Conservation (phyloP, 495 filamentous ascomycete genomes). For the Penicillium silybi region DNA sequence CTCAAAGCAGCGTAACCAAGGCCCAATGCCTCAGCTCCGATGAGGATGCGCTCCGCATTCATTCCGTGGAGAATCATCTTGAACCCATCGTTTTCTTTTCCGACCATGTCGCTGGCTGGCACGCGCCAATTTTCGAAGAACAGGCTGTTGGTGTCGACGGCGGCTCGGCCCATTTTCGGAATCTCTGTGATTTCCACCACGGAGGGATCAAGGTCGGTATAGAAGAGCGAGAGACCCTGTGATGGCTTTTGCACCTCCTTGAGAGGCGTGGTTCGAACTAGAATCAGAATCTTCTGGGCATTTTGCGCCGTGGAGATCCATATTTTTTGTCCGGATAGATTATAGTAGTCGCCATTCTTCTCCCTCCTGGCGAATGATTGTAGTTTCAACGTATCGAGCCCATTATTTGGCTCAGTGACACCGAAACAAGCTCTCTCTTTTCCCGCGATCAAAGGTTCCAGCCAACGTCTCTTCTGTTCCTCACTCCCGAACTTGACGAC, state of each 20-base stretch:
- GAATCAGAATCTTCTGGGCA: slow-evolving; percentile 67
- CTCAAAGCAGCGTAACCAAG: slow-evolving; percentile 68
- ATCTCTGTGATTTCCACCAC: slow-evolving; percentile 19
- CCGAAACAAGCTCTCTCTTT: slow-evolving; percentile 62
- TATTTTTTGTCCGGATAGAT: slow-evolving; percentile 69
- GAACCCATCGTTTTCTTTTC: slow-evolving; percentile 66
- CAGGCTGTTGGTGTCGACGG: slow-evolving; percentile 73
- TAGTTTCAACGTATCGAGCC: slow-evolving; percentile 66
- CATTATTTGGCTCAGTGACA: slow-evolving; percentile 61
- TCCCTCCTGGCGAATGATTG: slow-evolving; percentile 50
- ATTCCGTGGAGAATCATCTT: slow-evolving; percentile 73
- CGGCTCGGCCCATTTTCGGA: slow-evolving; percentile 68
- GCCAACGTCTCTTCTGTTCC: slow-evolving; percentile 55
- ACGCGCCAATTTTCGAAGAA: slow-evolving; percentile 73
- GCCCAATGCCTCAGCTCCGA: slow-evolving; percentile 72
- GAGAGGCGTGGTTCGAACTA: slow-evolving; percentile 66
- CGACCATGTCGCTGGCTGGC: slow-evolving; percentile 55
- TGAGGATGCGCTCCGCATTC: slow-evolving; percentile 74
- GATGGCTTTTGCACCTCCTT: slow-evolving; percentile 60
- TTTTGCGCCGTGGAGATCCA: slow-evolving; percentile 78
- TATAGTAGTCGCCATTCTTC: slow-evolving; percentile 42
- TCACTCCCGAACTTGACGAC: slow-evolving; percentile 62
- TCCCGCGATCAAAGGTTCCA: slow-evolving; percentile 58
- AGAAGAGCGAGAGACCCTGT: slow-evolving; percentile 70
- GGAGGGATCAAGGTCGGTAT: slow-evolving; percentile 60